Evolutionary conservation across 352 stramenopile species (phyloP).

Genomic region (Pythium aquatile): DNA sequence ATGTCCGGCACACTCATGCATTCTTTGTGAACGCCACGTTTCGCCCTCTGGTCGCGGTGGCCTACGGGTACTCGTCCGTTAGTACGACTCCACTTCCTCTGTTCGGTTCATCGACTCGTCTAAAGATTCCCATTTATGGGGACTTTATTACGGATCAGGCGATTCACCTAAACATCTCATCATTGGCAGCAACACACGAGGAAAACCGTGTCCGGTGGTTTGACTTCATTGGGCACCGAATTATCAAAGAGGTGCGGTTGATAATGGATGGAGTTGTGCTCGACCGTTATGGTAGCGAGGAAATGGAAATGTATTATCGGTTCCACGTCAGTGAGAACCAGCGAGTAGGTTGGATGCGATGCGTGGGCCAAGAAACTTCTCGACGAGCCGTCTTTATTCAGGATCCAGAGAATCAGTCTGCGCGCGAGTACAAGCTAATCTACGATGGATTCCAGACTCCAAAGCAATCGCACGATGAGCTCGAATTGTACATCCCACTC

Average conservation of each 20-base stretch:
- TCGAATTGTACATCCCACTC: slow-evolving; percentile 6
- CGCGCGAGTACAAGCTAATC: slow-evolving; percentile 2
- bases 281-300: slow-evolving; percentile 6
- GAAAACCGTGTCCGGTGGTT: slow-evolving; percentile 7
- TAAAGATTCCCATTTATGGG: slow-evolving; percentile 11
- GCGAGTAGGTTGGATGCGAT: slow-evolving; percentile 7
- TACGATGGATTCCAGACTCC: slow-evolving; percentile 2
- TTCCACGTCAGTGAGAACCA: slow-evolving; percentile 12
- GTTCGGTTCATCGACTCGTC: slow-evolving; percentile 9
- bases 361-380: slow-evolving; percentile 5
- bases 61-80: slow-evolving; percentile 4
- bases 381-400: not conserved
- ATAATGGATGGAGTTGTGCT: slow-evolving; percentile 7
- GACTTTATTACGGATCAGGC: slow-evolving; percentile 11
- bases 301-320: slow-evolving; percentile 16
- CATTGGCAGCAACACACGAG: not conserved
- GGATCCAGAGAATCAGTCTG: slow-evolving; percentile 6
- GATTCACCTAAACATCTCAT: not conserved
- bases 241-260: slow-evolving; percentile 9
- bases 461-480: not conserved
- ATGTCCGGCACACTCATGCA: not conserved
- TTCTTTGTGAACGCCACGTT: slow-evolving; percentile 10
- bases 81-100: slow-evolving; percentile 5
- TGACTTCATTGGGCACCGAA: slow-evolving; percentile 12
- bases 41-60: slow-evolving; percentile 1